Evolutionary conservation across 179 eudicot species (phyloP).

Genomic region (Heliamphora pulchella): DNA sequence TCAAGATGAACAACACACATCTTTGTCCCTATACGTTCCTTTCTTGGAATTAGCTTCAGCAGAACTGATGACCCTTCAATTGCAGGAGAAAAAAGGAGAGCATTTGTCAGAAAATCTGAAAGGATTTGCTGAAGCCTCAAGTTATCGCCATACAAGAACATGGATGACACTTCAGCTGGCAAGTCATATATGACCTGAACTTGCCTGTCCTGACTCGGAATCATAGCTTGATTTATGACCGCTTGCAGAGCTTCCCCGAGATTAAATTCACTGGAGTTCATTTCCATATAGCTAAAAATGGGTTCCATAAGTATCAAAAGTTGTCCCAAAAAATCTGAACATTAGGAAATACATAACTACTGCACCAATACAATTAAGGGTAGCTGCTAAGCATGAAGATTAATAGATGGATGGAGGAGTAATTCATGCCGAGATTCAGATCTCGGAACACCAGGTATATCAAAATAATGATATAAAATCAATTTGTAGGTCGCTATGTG

Average conservation of each 20-base stretch:
- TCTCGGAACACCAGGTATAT: neutral
- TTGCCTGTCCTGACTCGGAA: conserved; percentile 52
- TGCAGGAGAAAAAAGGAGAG: conserved; percentile 58
- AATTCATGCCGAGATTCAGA: neutral
- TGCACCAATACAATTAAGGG: neutral
- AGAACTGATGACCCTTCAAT: conserved; percentile 52
- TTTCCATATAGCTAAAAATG: conserved; percentile 59
- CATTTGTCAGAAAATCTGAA: conserved; percentile 60
- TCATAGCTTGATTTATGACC: conserved; percentile 65
- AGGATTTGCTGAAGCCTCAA: conserved; percentile 91
- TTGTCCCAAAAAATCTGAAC: neutral
- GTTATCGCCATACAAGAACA: conserved; percentile 61
- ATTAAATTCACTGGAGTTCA: conserved; percentile 47
- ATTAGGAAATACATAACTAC: conserved; percentile 5
- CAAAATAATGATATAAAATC: neutral
- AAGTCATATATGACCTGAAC: conserved; percentile 51
- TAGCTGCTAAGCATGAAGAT: neutral
- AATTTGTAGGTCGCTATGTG: neutral
- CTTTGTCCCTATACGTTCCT: conserved; percentile 51
- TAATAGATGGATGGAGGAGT: neutral
- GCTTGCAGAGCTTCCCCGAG: conserved; percentile 65
- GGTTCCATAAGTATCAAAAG: conserved; percentile 20
- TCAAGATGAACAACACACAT: conserved; percentile 72
- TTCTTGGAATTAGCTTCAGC: conserved; percentile 43
- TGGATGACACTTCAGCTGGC: conserved; percentile 49